Percentiles rank a stretch among this genome's conserved stretches.
These are phyloP conservation scores for Paracorniculantispora psalliotae DNA, from an alignment of 2,329 filamentous ascomycete genomes.

Conservation along the genomic window DNA sequence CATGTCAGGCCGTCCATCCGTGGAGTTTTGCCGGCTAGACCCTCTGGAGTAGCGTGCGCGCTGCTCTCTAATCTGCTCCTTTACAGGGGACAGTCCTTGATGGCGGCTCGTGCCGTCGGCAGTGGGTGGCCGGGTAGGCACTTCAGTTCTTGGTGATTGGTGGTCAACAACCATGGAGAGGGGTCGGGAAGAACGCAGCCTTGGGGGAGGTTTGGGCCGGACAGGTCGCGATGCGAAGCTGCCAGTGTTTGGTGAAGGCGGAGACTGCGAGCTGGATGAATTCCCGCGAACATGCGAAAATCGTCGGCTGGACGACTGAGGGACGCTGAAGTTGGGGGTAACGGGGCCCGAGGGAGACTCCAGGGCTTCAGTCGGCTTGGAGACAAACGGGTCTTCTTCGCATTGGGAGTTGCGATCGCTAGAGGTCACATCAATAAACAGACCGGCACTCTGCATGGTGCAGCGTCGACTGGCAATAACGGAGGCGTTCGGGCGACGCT, in stretches of 20 bases:
- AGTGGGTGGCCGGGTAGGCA: slow-evolving; percentile 27
- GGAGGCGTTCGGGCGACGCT: slow-evolving; percentile 47
- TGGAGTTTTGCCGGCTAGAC: slow-evolving; percentile 1
- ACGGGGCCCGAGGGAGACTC: slow-evolving; percentile 19
- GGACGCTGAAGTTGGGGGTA: slow-evolving; percentile 51
- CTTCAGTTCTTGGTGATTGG: slow-evolving; percentile 37
- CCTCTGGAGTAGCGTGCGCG: not conserved
- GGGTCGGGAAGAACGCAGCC: slow-evolving; percentile 44
- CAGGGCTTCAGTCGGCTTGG: not conserved
- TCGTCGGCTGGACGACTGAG: slow-evolving; percentile 41
- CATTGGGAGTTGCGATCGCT: slow-evolving; percentile 20
- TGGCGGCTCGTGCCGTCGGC: slow-evolving; percentile 17
- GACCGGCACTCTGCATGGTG: slow-evolving; percentile 44
- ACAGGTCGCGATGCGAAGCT: slow-evolving; percentile 17
- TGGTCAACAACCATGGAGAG: slow-evolving; percentile 52
- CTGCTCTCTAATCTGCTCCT: slow-evolving; percentile 5
- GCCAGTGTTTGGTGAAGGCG: slow-evolving; percentile 18
- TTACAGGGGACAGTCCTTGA: slow-evolving; percentile 10
- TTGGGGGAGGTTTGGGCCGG: slow-evolving; percentile 40
- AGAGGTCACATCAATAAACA: slow-evolving; percentile 36
- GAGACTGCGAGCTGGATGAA: slow-evolving; percentile 14
- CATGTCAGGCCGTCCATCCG: not conserved
- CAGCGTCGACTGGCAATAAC: slow-evolving; percentile 47
- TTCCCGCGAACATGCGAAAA: slow-evolving; percentile 37
- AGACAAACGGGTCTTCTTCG: slow-evolving; percentile 7